phyloP scores from a whole-genome alignment of 192 early-diverging fungal species.

The Phlyctochytrium planicorne region DNA sequence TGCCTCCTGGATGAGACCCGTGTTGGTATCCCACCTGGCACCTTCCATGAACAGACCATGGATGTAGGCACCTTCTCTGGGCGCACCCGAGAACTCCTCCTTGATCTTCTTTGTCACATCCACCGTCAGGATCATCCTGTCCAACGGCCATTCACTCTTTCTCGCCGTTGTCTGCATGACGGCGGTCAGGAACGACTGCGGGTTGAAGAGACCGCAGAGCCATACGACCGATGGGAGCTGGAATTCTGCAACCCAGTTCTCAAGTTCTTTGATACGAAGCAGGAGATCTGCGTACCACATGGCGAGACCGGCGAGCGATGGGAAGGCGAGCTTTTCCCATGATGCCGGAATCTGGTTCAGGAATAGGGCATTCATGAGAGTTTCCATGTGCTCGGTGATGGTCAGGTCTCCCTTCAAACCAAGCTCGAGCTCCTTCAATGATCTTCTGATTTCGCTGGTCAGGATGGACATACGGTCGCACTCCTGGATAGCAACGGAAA shows the following conservation, averaged over 20 bases:
- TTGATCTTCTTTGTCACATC: conserved; percentile 63
- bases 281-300: conserved; percentile 64
- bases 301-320: conserved; percentile 55
- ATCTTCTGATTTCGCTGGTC: conserved; percentile 57
- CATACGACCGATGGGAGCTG: conserved; percentile 61
- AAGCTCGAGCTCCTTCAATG: conserved; percentile 62
- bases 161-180: conserved; percentile 71
- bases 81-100: conserved; percentile 64
- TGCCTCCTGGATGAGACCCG: conserved; percentile 64
- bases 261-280: conserved; percentile 63
- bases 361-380: conserved; percentile 59
- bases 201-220: conserved; percentile 64
- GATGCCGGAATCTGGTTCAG: conserved; percentile 57
- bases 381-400: conserved; percentile 66
- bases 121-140: conserved; percentile 62
- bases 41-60: conserved; percentile 69
- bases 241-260: conserved; percentile 65
- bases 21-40: conserved; percentile 63
- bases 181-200: conserved; percentile 69
- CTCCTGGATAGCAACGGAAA: conserved; percentile 65
- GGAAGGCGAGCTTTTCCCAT: conserved; percentile 66
- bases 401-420: conserved; percentile 66
- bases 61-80: conserved; percentile 61
- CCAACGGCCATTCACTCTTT: conserved; percentile 66
- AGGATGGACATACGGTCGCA: conserved; percentile 64